Evolutionary conservation across 805 yeast genomes (phyloP).

Genomic region (Scheffersomyces amazonensis): DNA sequence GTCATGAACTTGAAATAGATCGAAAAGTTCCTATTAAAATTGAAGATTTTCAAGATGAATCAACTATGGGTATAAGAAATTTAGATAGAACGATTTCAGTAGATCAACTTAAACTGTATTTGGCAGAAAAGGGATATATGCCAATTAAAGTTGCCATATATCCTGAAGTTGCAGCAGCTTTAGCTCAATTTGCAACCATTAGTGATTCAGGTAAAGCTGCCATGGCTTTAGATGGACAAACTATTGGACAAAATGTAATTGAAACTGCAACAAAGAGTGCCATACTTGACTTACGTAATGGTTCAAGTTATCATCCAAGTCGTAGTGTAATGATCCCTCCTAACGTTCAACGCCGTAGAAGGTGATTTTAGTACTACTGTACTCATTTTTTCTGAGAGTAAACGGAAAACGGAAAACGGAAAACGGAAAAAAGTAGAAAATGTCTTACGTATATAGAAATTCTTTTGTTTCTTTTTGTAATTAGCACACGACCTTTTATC

Average conservation of each 20-base stretch:
- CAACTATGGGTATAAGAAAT: conserved; percentile 19
- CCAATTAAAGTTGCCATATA: conserved; percentile 43
- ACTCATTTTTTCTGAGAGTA: too few species aligned
- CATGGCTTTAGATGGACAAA: conserved; percentile 28
- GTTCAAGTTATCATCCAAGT: too few species aligned
- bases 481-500: not conserved
- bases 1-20: too few species aligned
- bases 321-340: too few species aligned
- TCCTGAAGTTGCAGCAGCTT: conserved; percentile 46
- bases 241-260: not conserved
- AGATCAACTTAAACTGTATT: conserved; percentile 26
- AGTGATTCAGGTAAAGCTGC: conserved; percentile 52
- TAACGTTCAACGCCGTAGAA: not conserved
- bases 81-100: conserved; percentile 33
- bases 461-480: too few species aligned
- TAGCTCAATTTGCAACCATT: conserved; percentile 44
- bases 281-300: too few species aligned
- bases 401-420: too few species aligned
- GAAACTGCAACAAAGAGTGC: not conserved
- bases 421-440: too few species aligned
- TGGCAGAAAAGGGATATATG: conserved; percentile 28
- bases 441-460: too few species aligned
- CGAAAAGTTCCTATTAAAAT: too few species aligned
- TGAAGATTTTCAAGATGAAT: conserved; percentile 14
- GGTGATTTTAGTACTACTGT: too few species aligned